A percentile compares a stretch with the other conserved stretches of the same genome.
Conservation (phyloP, 2,329 filamentous ascomycete species). For the Septoria petroselini region DNA sequence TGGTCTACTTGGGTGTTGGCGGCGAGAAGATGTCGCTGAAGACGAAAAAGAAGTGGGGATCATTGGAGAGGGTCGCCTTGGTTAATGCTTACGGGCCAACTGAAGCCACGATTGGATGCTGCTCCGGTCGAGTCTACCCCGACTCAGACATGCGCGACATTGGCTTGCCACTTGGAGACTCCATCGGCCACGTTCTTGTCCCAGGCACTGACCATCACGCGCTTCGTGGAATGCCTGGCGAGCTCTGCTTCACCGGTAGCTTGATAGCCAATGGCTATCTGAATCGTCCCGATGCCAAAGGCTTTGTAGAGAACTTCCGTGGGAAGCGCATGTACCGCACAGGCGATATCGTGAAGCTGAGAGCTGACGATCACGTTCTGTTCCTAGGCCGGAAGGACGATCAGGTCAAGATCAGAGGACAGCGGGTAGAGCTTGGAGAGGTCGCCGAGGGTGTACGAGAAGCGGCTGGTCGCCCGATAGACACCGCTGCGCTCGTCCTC, state of each 20-base stretch:
- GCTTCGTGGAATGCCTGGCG: constrained; percentile 21
- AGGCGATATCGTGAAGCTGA: constrained; percentile 39
- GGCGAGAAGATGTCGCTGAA: constrained; percentile 27
- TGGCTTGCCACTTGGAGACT: constrained; percentile 20
- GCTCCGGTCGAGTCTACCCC: constrained; percentile 11
- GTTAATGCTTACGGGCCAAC: constrained; percentile 28
- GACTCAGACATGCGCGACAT: constrained; percentile 19
- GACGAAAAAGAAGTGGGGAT: constrained; percentile 23
- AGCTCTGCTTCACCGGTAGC: constrained; percentile 24
- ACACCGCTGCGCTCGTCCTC: constrained; percentile 19
- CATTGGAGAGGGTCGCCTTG: constrained; percentile 14
- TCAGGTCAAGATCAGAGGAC: constrained; percentile 74
- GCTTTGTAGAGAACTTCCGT: constrained; percentile 16
- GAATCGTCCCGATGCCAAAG: constrained; percentile 22
- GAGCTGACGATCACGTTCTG: constrained; percentile 21
- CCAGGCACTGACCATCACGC: constrained; percentile 17
- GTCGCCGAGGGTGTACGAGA: constrained; percentile 43
- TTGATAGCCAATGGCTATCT: constrained; percentile 25
- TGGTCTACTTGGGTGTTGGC: constrained; percentile 19
- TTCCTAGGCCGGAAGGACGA: constrained; percentile 70
- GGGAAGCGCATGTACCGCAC: constrained; percentile 23
- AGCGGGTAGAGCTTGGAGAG: constrained; percentile 71
- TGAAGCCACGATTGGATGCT: constrained; percentile 21
- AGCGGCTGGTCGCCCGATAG: constrained; percentile 10
- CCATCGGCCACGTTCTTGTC: constrained; percentile 19